Evolutionary conservation across 2,329 filamentous ascomycete genomes (phyloP).

Genomic region (Pestalotiopsis sp.): DNA sequence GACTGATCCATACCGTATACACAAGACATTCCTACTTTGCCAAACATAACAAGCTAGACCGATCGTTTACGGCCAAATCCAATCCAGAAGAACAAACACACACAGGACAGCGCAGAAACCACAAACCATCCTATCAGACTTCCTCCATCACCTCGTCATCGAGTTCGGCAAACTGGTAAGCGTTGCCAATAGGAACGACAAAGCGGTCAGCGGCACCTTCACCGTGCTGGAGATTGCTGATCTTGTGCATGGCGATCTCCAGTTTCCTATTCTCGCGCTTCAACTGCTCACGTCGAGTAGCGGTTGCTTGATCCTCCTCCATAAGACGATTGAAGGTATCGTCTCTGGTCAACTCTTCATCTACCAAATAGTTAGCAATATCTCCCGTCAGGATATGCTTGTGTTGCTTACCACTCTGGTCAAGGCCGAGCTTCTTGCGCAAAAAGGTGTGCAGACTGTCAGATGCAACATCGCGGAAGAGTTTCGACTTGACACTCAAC

Average conservation of each 20-base stretch:
- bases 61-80: neutral
- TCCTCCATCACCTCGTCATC: neutral
- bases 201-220: neutral
- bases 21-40: neutral
- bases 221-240: conserved; percentile 41
- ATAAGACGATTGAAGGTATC: conserved; percentile 45
- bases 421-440: conserved; percentile 26
- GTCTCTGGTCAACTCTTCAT: neutral
- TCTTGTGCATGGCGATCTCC: conserved; percentile 47
- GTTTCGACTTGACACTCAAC: conserved; percentile 31
- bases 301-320: conserved; percentile 50
- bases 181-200: neutral
- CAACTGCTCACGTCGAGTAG: conserved; percentile 41
- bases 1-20: neutral
- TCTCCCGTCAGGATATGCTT: neutral
- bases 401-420: conserved; percentile 25
- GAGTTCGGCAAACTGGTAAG: neutral
- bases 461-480: conserved; percentile 29
- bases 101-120: neutral
- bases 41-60: neutral
- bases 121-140: neutral
- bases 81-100: neutral
- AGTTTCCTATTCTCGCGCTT: conserved; percentile 50
- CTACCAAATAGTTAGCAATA: conserved; percentile 16
- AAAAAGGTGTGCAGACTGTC: conserved; percentile 26